Evolutionary conservation across 1,139 yeast genomes (phyloP), one percentile per base, ranked within the genome.

Genomic region (Hansenula sp.): DNA sequence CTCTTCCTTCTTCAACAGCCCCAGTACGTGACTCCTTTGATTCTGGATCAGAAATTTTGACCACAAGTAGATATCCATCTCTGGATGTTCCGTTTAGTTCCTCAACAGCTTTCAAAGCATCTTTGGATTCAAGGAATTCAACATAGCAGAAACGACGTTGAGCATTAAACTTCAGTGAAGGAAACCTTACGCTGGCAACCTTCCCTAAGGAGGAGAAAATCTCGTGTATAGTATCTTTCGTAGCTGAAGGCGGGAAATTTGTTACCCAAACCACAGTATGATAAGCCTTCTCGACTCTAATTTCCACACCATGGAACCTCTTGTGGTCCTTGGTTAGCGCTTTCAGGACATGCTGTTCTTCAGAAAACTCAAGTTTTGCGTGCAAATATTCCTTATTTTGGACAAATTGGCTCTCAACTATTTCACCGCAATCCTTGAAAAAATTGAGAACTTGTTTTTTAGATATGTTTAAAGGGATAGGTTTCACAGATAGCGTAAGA

Each of bases 91-190:
- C 77, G 53, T 84, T 60, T n/a, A 79, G 65, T 1, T 50, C 45
- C 0, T 52, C 47, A 1, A 77, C 69, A 0, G 90, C 89, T 0
- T 51, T 44, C 0, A 55, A 47, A 0, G 94, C 90, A 29, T 66
- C 67, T 9, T 67, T 67, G 0, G 74, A 47, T 13, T 68, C 60
- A 0, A 67, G 53, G 52, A 66, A 81, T 55, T 88, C 96, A 13
- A 86, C 71, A 55, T 88, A 89, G 49, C 95, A 87, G 58, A 89
- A 89, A 32, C 96, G 62, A 46, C 96, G 71, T 18, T 72, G 73
- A 5, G 76, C 62, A 50, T 79, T 76, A 40, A 68, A 72, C 35
- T 73, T 72, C 48, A 84, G 76, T 0, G 85, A 76, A 0, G 96
- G 96, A 36, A 87, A 70, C 42, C 96, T 67, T 1, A 84, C 66